phyloP scores from a whole-genome alignment of 345 rosid genomes.

The Acer saccharum region DNA sequence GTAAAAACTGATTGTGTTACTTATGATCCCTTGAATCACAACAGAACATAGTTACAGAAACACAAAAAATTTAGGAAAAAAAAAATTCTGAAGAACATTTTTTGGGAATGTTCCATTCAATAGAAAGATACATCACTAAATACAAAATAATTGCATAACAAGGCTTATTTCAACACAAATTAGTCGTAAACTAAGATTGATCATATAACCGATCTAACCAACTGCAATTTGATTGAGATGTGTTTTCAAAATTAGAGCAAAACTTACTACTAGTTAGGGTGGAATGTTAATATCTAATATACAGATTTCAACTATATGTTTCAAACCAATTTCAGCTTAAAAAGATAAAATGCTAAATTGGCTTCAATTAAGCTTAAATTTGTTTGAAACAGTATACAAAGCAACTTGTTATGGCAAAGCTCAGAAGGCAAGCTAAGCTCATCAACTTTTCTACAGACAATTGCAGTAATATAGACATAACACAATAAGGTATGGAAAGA shows the following conservation, averaged over 20 bases:
- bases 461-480: background rate
- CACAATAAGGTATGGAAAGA: background rate
- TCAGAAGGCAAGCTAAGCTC: background rate
- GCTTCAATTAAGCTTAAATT: slow-evolving; percentile 3
- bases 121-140: no score
- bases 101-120: no score
- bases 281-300: background rate
- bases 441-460: background rate
- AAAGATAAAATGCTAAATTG: slow-evolving; percentile 5
- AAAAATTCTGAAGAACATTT: no score
- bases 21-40: background rate
- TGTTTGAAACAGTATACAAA: background rate
- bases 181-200: background rate
- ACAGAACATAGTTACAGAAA: no score
- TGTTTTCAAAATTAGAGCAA: background rate
- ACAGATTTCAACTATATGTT: background rate
- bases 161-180: no score
- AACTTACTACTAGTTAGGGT: background rate
- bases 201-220: background rate
- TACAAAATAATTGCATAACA: no score
- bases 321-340: slow-evolving; percentile 8
- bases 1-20: background rate
- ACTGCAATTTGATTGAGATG: background rate
- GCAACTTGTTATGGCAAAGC: background rate
- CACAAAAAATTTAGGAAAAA: no score